Base-by-base conservation (phyloP, 768 basidiomycete species). In the Pleurotus eryngii region DNA sequence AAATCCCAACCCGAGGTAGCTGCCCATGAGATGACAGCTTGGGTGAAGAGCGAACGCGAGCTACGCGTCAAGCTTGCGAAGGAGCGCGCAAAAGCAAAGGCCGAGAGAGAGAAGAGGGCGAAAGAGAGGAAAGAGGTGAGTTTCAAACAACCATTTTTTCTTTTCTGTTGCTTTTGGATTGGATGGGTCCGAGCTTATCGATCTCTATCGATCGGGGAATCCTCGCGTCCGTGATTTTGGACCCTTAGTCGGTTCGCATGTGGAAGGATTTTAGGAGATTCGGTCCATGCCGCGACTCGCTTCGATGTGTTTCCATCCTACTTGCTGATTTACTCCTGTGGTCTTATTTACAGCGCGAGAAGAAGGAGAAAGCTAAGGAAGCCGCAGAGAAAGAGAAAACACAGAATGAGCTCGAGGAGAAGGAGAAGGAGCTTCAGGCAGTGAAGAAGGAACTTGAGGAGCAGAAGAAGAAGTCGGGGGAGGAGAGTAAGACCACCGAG, bases 1-100 rank as follows among this genome's bases (percentile, higher is more conserved):
- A 95, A 95, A 74, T 85, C 87, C 18, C 78, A 88, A 55, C 92
- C 92, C 2, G 87, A 92, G 64, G 76, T 78, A 1, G 91, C 92
- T 22, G 87, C 90, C 2, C 73, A 76, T 18, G 84, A 81, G 11
- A 86, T 85, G 18, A 76, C 75, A 1, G 79, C 73, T 39, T 95
- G 92, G 92, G 90, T 93, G 14, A 70, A 80, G 50, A 76, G 78
- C 53, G 91, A 93, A 74, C 81, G 89, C 60, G 83, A 85, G 70
- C 83, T 92, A 77, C 78, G 80, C 61, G 89, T 89, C 71, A 80
- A 86, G 62, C 72, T 92, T 59, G 79, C 81, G 73, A 79, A 80
- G 64, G 90, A 93, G 74, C 39, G 51, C 39, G 35, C 38, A 5
- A 54, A 54, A 26, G 51, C 51, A 2, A 86, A 84, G 64, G 89